These are phyloP conservation scores for Rhodotorula sphaerocarpa DNA, from an alignment of 768 basidiomycete genomes.

Conservation along the genomic window DNA sequence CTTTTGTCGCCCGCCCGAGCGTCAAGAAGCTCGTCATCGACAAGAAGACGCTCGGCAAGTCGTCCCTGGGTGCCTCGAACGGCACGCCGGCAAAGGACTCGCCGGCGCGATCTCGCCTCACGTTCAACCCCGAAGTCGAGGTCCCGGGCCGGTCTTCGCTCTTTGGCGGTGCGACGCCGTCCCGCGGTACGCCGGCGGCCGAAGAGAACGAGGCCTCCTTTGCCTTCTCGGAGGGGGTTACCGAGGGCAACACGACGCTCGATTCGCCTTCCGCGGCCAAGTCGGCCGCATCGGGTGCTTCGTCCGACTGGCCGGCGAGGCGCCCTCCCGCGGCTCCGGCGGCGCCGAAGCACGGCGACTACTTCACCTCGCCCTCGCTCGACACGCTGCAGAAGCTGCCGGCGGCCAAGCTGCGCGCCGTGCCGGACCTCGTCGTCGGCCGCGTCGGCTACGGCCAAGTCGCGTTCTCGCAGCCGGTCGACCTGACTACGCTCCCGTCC, in stretches of 20 bases:
- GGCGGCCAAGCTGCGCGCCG: constrained; percentile 63
- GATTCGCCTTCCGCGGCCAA: constrained; percentile 23
- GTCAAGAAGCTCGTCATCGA: constrained; percentile 41
- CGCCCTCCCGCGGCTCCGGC: constrained; percentile 4
- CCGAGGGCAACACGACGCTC: constrained; percentile 23
- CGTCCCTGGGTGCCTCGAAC: not conserved
- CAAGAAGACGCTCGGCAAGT: constrained; percentile 15
- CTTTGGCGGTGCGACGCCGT: constrained; percentile 1
- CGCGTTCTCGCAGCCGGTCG: constrained; percentile 63
- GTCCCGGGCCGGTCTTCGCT: constrained; percentile 13
- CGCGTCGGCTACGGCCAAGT: constrained; percentile 88
- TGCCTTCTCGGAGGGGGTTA: constrained; percentile 10
- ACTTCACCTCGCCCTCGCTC: constrained; percentile 78
- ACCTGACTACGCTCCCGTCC: constrained; percentile 73
- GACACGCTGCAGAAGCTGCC: constrained; percentile 61
- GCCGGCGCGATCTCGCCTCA: not conserved
- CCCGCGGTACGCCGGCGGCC: not conserved
- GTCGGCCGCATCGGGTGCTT: not conserved
- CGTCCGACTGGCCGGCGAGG: constrained; percentile 9
- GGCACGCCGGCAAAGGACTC: not conserved
- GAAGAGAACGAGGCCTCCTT: constrained; percentile 16
- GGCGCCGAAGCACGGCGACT: constrained; percentile 65
- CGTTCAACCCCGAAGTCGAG: constrained; percentile 31
- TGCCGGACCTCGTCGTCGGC: constrained; percentile 72
- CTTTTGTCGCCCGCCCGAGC: constrained; percentile 35